Evolutionary conservation across 2,329 filamentous ascomycete genomes (phyloP).

Genomic region (Lachnellula subtilissima): DNA sequence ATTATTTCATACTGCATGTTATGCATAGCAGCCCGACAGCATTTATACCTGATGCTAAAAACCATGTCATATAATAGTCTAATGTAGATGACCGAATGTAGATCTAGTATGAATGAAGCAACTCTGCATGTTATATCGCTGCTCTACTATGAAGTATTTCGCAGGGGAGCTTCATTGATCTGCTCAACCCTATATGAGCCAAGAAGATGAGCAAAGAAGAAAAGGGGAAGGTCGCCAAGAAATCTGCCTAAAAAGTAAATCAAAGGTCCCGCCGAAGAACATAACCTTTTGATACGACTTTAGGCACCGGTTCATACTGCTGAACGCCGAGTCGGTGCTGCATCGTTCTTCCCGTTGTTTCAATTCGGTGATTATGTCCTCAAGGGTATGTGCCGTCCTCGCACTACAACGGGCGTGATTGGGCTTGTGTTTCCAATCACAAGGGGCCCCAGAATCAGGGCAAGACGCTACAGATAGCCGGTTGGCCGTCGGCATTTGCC

Average conservation of each 20-base stretch:
- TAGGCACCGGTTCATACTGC: no score
- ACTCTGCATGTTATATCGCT: not conserved
- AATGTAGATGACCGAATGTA: slow-evolving; percentile 1
- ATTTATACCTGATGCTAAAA: slow-evolving; percentile 24
- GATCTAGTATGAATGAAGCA: slow-evolving; percentile 3
- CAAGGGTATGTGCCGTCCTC: not conserved
- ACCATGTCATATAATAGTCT: slow-evolving; percentile 8
- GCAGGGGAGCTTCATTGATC: not conserved
- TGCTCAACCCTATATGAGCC: no score
- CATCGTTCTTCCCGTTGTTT: not conserved
- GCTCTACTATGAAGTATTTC: not conserved
- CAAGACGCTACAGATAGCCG: not conserved
- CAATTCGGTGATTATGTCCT: slow-evolving; percentile 5
- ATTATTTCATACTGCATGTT: slow-evolving; percentile 13
- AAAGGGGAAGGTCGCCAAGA: no score
- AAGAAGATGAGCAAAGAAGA: no score
- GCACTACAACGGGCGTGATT: not conserved
- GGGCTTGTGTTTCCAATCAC: not conserved
- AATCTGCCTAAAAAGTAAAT: no score
- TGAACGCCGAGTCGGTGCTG: no score
- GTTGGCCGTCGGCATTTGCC: not conserved
- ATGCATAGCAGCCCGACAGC: slow-evolving; percentile 28
- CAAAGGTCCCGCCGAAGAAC: not conserved
- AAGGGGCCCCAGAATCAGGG: not conserved
- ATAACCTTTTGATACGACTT: not conserved